Conservation (phyloP, 2,329 filamentous ascomycete genomes). For the Talaromyces verruculosus region DNA sequence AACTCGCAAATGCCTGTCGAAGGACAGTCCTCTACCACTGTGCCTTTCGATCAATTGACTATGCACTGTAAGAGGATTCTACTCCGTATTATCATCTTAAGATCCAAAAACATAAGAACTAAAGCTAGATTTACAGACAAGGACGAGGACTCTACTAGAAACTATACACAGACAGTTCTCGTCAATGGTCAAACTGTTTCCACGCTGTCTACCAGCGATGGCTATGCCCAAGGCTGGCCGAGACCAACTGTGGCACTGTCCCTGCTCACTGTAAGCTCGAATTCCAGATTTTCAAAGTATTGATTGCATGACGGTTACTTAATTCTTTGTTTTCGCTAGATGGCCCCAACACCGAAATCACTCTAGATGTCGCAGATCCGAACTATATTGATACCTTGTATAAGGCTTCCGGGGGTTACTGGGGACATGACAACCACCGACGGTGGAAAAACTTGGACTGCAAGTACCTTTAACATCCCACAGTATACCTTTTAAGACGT, state of each 20-base stretch:
- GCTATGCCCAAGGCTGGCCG: constrained; percentile 45
- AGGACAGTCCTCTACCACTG: constrained; percentile 29
- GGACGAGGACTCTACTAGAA: constrained; percentile 40
- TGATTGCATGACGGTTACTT: neutral
- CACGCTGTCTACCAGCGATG: constrained; percentile 48
- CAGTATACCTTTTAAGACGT: constrained; percentile 22
- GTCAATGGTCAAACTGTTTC: constrained; percentile 43
- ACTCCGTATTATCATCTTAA: neutral
- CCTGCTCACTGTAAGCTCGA: constrained; percentile 37
- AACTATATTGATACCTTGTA: constrained; percentile 42
- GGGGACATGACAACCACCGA: constrained; percentile 44
- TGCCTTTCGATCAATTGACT: constrained; percentile 37
- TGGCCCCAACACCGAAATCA: constrained; percentile 43
- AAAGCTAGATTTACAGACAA: constrained; percentile 30
- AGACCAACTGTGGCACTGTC: constrained; percentile 43
- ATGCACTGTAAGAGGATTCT: constrained; percentile 38
- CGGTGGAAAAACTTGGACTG: constrained; percentile 47
- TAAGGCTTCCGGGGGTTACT: constrained; percentile 43
- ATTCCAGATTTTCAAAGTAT: neutral
- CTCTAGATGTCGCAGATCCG: constrained; percentile 31
- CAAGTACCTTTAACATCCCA: constrained; percentile 40
- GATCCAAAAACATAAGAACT: neutral
- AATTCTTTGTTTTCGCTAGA: constrained; percentile 19
- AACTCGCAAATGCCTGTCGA: constrained; percentile 38
- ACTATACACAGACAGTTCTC: constrained; percentile 44